Evolutionary conservation across 2,329 filamentous ascomycete species (phyloP).

Genomic region (Ilyonectria robusta): DNA sequence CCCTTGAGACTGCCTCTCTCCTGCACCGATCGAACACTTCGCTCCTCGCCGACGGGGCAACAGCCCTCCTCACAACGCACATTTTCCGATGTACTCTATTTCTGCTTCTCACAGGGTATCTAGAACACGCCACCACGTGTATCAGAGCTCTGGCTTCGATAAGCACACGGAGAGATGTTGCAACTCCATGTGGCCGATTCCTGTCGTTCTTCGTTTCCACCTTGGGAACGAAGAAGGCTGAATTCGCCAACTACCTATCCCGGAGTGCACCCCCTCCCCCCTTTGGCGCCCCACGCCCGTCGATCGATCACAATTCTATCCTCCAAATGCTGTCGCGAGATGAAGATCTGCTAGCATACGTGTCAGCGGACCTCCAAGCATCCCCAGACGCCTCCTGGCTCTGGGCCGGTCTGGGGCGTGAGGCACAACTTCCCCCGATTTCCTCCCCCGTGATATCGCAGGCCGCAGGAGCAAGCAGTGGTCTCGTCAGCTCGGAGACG

Average conservation of each 20-base stretch:
- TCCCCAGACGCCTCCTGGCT: constrained; percentile 85
- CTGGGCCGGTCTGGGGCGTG: constrained; percentile 77
- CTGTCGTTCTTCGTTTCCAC: constrained; percentile 84
- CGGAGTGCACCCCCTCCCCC: constrained; percentile 51
- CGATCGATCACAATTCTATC: constrained; percentile 51
- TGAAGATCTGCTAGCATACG: constrained; percentile 90
- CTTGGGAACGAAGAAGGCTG: constrained; percentile 69
- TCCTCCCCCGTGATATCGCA: constrained; percentile 33
- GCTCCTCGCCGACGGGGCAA: constrained; percentile 74
- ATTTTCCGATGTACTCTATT: constrained; percentile 90
- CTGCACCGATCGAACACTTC: constrained; percentile 76
- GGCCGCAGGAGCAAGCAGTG: constrained; percentile 51
- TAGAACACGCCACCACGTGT: constrained; percentile 79
- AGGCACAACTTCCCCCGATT: constrained; percentile 51
- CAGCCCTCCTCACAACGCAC: constrained; percentile 83
- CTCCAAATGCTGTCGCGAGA: constrained; percentile 66
- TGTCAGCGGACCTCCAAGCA: constrained; percentile 88
- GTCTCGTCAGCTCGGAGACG: constrained; percentile 61
- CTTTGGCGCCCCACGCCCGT: constrained; percentile 49
- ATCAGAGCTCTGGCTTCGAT: constrained; percentile 80
- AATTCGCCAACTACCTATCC: constrained; percentile 58
- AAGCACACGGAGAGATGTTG: constrained; percentile 79
- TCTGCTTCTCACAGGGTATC: constrained; percentile 81
- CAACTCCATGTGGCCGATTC: constrained; percentile 84
- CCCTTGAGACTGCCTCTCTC: constrained; percentile 84